These are phyloP conservation scores for Dryadomyces quercivorus DNA, from an alignment of 2,329 filamentous ascomycete genomes.

Conservation along the genomic window DNA sequence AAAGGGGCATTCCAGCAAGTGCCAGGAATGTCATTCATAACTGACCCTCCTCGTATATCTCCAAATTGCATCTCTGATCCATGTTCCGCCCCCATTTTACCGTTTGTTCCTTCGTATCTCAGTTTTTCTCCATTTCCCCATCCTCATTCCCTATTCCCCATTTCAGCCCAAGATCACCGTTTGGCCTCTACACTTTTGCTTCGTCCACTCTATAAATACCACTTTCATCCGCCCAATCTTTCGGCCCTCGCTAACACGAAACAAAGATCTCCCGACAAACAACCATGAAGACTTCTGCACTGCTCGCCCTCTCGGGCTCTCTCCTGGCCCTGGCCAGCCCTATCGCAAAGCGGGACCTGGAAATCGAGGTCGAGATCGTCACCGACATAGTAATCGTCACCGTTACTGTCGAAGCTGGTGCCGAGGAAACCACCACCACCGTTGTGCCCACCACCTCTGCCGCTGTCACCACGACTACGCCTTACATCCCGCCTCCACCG, in stretches of 20 bases:
- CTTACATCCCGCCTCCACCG: not conserved
- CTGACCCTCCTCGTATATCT: not conserved
- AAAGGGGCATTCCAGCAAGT: too few species aligned
- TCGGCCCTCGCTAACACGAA: not conserved
- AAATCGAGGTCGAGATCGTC: conserved; percentile 27
- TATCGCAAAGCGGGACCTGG: conserved; percentile 26
- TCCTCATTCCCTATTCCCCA: too few species aligned
- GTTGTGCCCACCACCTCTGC: conserved; percentile 4
- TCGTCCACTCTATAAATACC: not conserved
- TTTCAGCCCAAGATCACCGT: not conserved
- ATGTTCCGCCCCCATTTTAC: not conserved
- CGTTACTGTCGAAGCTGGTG: conserved; percentile 22
- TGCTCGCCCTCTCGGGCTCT: conserved; percentile 32
- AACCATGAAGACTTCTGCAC: conserved; percentile 36
- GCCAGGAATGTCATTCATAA: not conserved
- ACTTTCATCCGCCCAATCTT: not conserved
- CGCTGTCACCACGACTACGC: not conserved
- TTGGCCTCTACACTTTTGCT: not conserved
- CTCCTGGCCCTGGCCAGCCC: conserved; percentile 32
- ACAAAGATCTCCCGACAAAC: not conserved
- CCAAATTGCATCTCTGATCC: not conserved
- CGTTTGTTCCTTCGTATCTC: not conserved
- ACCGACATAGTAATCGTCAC: conserved; percentile 31
- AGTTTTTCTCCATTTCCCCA: not conserved
- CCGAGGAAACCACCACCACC: not conserved